Evolutionary conservation across 495 filamentous ascomycete species (phyloP).

Genomic region (Lepidopterella palustris): DNA sequence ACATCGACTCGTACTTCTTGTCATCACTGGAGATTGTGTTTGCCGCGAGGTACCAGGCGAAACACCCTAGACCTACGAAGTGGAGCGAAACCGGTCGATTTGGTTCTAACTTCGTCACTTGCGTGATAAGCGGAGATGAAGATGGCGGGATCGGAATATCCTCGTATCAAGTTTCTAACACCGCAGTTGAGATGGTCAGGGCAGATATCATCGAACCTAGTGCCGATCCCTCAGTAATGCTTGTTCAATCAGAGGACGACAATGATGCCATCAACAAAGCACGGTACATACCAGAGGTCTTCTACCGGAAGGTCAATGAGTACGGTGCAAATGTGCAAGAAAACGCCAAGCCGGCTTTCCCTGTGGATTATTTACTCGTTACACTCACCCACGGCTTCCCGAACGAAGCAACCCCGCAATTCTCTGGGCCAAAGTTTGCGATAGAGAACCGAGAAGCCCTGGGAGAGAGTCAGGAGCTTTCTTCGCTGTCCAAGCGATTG

Average conservation of each 20-base stretch:
- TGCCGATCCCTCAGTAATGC: slow-evolving; percentile 86
- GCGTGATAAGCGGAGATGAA: slow-evolving; percentile 87
- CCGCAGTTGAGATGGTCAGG: slow-evolving; percentile 92
- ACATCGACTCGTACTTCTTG: slow-evolving; percentile 90
- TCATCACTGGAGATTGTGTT: slow-evolving; percentile 90
- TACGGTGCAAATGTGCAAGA: slow-evolving; percentile 94
- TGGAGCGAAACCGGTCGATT: slow-evolving; percentile 96
- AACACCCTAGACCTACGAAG: slow-evolving; percentile 83
- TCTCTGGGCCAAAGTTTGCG: slow-evolving; percentile 64
- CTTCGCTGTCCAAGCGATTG: slow-evolving; percentile 54
- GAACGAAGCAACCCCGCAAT: slow-evolving; percentile 64
- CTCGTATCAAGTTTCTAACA: slow-evolving; percentile 89
- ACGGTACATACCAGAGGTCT: slow-evolving; percentile 94
- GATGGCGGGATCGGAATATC: slow-evolving; percentile 81
- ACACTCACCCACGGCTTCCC: slow-evolving; percentile 97
- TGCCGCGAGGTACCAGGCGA: slow-evolving; percentile 77
- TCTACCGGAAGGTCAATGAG: slow-evolving; percentile 92
- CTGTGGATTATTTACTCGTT: slow-evolving; percentile 91
- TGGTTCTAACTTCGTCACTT: slow-evolving; percentile 95
- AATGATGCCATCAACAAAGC: slow-evolving; percentile 62
- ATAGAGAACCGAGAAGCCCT: slow-evolving; percentile 84
- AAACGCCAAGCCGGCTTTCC: slow-evolving; percentile 93
- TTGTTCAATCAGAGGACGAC: slow-evolving; percentile 87
- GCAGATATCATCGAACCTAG: slow-evolving; percentile 94
- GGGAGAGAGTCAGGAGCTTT: slow-evolving; percentile 72